Conservation (phyloP, 1,139 yeast species). For the Kodamaea ohmeri region DNA sequence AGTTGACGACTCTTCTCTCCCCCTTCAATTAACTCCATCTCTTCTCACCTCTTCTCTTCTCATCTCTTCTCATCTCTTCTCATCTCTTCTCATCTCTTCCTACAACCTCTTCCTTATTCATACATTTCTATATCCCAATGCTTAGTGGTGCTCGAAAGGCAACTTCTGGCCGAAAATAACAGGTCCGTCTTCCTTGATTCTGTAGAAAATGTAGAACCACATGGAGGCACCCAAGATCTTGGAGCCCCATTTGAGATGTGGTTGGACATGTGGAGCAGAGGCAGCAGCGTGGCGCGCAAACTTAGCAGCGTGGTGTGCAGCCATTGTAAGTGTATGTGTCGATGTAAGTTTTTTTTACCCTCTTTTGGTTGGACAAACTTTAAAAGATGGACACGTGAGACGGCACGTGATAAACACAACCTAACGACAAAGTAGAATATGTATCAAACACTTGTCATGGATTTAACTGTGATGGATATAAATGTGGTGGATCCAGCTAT, state of each 20-base stretch:
- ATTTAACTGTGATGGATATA: no score
- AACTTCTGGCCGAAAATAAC: slow-evolving; percentile 51
- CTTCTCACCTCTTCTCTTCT: not conserved
- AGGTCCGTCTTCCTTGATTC: slow-evolving; percentile 70
- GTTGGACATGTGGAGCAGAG: slow-evolving; percentile 53
- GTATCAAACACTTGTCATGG: no score
- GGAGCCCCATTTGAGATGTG: slow-evolving; percentile 55
- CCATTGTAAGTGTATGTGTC: slow-evolving; percentile 23
- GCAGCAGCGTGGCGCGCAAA: slow-evolving; percentile 55
- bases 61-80: not conserved
- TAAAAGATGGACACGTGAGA: slow-evolving; percentile 6
- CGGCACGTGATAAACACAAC: no score
- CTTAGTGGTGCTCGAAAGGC: slow-evolving; percentile 40
- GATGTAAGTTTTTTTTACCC: slow-evolving; percentile 9
- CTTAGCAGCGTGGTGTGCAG: slow-evolving; percentile 44
- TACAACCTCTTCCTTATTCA: slow-evolving; percentile 1
- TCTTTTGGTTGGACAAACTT: slow-evolving; percentile 15
- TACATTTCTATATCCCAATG: slow-evolving; percentile 5
- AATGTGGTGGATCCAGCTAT: no score
- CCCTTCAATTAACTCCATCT: not conserved
- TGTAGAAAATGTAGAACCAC: slow-evolving; percentile 85
- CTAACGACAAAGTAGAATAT: no score
- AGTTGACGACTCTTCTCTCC: not conserved
- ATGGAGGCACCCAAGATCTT: slow-evolving; percentile 74
- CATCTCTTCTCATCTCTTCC: not conserved